phyloP scores from a whole-genome alignment of 208 protist genomes.

The Leishmania amazonensis region DNA sequence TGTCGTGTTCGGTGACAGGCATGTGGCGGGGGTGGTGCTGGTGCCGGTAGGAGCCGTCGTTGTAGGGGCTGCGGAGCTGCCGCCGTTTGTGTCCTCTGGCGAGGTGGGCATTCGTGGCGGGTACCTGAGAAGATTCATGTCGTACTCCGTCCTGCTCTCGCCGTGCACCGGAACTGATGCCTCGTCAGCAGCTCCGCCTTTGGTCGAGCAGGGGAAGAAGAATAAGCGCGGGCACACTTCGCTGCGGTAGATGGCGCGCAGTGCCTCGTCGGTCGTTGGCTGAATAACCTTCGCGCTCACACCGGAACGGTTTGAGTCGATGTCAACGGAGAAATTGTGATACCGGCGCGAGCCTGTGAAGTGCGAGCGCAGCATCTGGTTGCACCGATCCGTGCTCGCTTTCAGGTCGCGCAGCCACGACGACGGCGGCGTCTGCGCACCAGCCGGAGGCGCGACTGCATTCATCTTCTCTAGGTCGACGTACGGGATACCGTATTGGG shows the following conservation, averaged over 20 bases:
- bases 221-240: constrained; percentile 63
- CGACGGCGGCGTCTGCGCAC: not conserved
- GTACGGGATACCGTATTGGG: constrained; percentile 18
- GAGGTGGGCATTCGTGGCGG: not conserved
- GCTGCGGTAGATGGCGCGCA: constrained; percentile 73
- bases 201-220: constrained; percentile 37
- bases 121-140: constrained; percentile 6
- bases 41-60: not conserved
- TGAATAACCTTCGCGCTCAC: constrained; percentile 52
- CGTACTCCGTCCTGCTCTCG: constrained; percentile 25
- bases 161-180: constrained; percentile 11
- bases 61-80: not conserved
- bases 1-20: constrained; percentile 4
- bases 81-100: not conserved
- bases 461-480: constrained; percentile 14
- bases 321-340: constrained; percentile 87
- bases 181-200: not conserved
- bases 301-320: constrained; percentile 33
- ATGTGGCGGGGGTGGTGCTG: not conserved
- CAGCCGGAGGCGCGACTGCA: not conserved
- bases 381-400: constrained; percentile 37
- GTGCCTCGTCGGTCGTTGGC: constrained; percentile 63
- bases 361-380: constrained; percentile 42
- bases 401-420: constrained; percentile 38
- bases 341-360: constrained; percentile 77